A percentile compares a stretch with the other conserved stretches of the same genome.
These are phyloP conservation scores for Picea sitchensis DNA, from an alignment of 75 land plant species.

Conservation along the genomic window DNA sequence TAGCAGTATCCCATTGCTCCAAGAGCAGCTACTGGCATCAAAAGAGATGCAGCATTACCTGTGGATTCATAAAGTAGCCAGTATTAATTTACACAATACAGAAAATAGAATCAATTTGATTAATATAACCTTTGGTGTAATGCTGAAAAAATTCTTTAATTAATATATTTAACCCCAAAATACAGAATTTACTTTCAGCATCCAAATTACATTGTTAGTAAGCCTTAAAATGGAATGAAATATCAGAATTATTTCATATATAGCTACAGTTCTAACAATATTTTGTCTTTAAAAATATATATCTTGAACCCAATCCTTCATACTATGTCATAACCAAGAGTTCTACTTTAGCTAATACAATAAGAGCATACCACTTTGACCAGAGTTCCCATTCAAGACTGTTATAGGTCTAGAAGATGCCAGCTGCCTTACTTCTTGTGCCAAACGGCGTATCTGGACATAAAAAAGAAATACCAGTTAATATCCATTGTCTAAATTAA, in stretches of 20 bases:
- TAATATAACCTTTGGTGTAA: not conserved
- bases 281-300: not conserved
- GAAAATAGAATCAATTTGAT: not conserved
- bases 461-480: not conserved
- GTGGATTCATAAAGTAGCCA: constrained; percentile 5
- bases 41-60: constrained; percentile 41
- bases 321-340: not conserved
- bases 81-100: not conserved
- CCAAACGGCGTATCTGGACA: constrained; percentile 39
- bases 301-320: not conserved
- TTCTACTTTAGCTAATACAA: not conserved
- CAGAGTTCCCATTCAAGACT: constrained; percentile 44
- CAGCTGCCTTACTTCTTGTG: constrained; percentile 38
- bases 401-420: constrained; percentile 44
- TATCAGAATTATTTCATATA: not conserved
- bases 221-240: not conserved
- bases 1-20: constrained; percentile 85
- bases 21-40: constrained; percentile 73
- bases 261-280: not conserved
- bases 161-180: not conserved
- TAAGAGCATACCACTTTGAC: constrained; percentile 19
- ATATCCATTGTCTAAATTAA: not conserved
- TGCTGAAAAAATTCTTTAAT: not conserved
- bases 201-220: not conserved
- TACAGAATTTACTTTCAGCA: not conserved